A percentile compares a stretch with the other conserved stretches of the same genome.
Evolutionary conservation across 169 alveolate species (phyloP).

Genomic region (Eimeria tenella): DNA sequence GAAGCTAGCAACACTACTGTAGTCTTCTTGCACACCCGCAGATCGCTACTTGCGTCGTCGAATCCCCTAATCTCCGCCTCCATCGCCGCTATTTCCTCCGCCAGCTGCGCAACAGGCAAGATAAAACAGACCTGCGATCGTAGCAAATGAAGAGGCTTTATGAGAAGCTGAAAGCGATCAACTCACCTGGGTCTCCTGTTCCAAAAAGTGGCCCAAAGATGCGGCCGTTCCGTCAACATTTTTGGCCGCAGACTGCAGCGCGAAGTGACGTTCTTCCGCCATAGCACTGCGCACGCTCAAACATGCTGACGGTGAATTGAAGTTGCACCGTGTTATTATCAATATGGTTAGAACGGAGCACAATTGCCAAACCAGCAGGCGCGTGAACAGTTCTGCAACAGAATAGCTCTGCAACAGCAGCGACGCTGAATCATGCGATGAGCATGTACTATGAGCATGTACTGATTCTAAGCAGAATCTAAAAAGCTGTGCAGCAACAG

Average conservation of each 20-base stretch:
- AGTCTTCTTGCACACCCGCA: constrained; percentile 33
- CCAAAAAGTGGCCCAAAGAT: constrained; percentile 43
- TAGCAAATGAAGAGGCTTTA: not conserved
- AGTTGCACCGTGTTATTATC: too few relatives aligned
- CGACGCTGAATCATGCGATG: too few relatives aligned
- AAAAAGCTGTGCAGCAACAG: too few relatives aligned
- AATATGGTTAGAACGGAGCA: too few relatives aligned
- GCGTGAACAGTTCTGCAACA: too few relatives aligned
- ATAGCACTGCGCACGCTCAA: constrained; percentile 12
- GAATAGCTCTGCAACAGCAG: too few relatives aligned
- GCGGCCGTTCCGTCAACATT: constrained; percentile 42
- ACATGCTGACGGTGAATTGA: not conserved
- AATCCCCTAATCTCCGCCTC: constrained; percentile 49
- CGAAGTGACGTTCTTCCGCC: constrained; percentile 69
- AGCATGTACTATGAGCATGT: too few relatives aligned
- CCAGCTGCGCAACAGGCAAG: constrained; percentile 39
- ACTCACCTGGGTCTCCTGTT: constrained; percentile 56
- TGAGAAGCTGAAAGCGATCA: not conserved
- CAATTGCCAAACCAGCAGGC: too few relatives aligned
- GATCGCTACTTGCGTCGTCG: constrained; percentile 50
- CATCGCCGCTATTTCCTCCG: constrained; percentile 63
- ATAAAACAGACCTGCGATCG: not conserved
- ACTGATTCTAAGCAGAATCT: too few relatives aligned
- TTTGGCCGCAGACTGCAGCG: constrained; percentile 61
- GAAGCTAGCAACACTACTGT: too few relatives aligned